Percentiles rank a stretch among this genome's conserved stretches.
These are phyloP conservation scores for Parmelia sp. DNA, from an alignment of 495 filamentous ascomycete species.

Conservation along the genomic window DNA sequence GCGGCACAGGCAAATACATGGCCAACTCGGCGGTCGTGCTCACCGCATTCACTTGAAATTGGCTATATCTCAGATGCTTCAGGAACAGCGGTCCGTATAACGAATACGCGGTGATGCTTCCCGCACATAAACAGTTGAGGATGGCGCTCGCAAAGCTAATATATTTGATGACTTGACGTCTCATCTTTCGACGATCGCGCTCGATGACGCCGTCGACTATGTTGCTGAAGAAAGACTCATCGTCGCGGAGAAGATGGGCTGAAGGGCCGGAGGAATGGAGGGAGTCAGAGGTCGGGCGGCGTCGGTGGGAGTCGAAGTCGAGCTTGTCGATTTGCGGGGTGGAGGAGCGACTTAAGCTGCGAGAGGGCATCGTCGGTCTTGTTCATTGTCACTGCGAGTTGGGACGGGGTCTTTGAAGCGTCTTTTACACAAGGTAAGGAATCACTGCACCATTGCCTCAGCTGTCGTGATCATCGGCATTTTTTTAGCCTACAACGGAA, in stretches of 20 bases:
- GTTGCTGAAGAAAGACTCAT: slow-evolving; percentile 54
- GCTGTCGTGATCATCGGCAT: background rate
- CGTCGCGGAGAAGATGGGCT: slow-evolving; percentile 33
- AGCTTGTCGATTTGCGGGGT: slow-evolving; percentile 66
- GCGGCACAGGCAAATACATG: slow-evolving; percentile 80
- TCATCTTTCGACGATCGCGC: slow-evolving; percentile 48
- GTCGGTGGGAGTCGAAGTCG: slow-evolving; percentile 52
- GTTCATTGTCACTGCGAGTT: slow-evolving; percentile 21
- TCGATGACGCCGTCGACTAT: slow-evolving; percentile 56
- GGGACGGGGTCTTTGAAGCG: background rate
- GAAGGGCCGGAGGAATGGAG: slow-evolving; percentile 25
- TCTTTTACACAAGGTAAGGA: background rate
- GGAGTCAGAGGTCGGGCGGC: slow-evolving; percentile 34
- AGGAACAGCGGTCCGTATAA: slow-evolving; percentile 88
- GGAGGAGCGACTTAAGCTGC: slow-evolving; percentile 53
- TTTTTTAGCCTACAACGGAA: background rate
- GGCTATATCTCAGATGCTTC: slow-evolving; percentile 72
- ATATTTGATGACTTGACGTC: slow-evolving; percentile 46
- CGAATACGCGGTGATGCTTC: slow-evolving; percentile 80
- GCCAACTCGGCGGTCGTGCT: slow-evolving; percentile 76
- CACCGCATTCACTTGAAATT: slow-evolving; percentile 84
- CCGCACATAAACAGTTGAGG: slow-evolving; percentile 65
- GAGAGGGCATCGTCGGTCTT: slow-evolving; percentile 19
- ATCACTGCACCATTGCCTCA: background rate
- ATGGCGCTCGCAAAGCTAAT: slow-evolving; percentile 56